Evolutionary conservation across 768 basidiomycete genomes (phyloP).

Genomic region (Mycena capillaripes): DNA sequence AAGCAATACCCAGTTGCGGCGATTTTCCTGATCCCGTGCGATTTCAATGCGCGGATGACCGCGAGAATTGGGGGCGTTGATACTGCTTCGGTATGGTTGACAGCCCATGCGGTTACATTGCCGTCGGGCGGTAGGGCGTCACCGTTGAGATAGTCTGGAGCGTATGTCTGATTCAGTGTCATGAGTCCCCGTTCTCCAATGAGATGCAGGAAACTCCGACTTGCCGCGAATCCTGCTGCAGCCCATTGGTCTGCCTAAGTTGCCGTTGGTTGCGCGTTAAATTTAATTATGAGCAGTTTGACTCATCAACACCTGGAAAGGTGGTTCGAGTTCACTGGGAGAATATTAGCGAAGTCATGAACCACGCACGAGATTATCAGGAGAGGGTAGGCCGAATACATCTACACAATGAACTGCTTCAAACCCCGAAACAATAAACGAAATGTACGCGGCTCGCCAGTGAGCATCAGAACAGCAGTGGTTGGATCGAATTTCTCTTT

Average conservation of each 20-base stretch:
- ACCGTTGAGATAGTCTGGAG: constrained; percentile 37
- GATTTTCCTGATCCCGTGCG: constrained; percentile 50
- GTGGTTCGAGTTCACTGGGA: background rate
- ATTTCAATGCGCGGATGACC: constrained; percentile 50
- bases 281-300: too few relatives aligned
- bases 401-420: constrained; percentile 1
- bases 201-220: background rate
- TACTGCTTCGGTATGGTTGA: constrained; percentile 46
- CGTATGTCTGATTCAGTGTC: constrained; percentile 25
- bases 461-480: constrained; percentile 31
- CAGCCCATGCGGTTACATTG: constrained; percentile 48
- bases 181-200: background rate
- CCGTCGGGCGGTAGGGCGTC: constrained; percentile 27
- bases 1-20: constrained; percentile 55
- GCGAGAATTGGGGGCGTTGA: constrained; percentile 49
- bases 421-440: background rate
- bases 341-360: background rate
- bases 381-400: constrained; percentile 35
- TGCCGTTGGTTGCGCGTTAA: background rate
- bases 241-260: constrained; percentile 36
- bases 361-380: constrained; percentile 33
- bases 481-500: constrained; percentile 30
- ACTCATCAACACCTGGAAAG: constrained; percentile 9
- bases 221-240: constrained; percentile 35
- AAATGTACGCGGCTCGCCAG: background rate